Percentiles rank a stretch among this genome's conserved stretches.
Evolutionary conservation across 1,284 basidiomycete species (phyloP).

Genomic region (Phlebopus sp.): DNA sequence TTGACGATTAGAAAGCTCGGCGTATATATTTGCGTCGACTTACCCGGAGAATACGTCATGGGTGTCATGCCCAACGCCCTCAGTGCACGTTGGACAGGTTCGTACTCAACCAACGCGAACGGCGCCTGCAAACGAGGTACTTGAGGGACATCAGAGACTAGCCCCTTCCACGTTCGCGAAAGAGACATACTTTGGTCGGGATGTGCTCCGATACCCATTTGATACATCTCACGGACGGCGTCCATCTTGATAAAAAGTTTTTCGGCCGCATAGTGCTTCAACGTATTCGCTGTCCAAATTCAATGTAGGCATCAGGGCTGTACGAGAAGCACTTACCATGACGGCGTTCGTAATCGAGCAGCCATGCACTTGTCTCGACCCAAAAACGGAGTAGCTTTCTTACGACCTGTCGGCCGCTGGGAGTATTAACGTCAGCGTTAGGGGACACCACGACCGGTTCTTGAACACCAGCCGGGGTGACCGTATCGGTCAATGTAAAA

Average conservation of each 20-base stretch:
- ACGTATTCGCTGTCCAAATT: conserved; percentile 28
- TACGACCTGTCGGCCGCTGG: conserved; percentile 49
- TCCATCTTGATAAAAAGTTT: conserved; percentile 53
- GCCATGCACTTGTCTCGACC: conserved; percentile 70
- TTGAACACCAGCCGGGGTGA: conserved; percentile 16
- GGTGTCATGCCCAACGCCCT: conserved; percentile 58
- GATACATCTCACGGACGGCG: conserved; percentile 64
- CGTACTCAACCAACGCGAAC: conserved; percentile 37
- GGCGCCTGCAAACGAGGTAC: conserved; percentile 52
- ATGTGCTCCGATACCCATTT: conserved; percentile 69
- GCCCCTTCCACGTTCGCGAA: background rate
- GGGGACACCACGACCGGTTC: conserved; percentile 54
- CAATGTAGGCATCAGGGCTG: conserved; percentile 5
- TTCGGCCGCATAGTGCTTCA: conserved; percentile 41
- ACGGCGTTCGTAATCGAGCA: conserved; percentile 53
- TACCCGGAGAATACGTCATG: conserved; percentile 62
- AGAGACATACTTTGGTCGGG: conserved; percentile 62
- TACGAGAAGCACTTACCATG: conserved; percentile 37
- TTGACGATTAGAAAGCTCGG: conserved; percentile 5
- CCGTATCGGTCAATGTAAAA: conserved; percentile 44
- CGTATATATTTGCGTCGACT: conserved; percentile 9
- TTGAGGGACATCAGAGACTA: conserved; percentile 26
- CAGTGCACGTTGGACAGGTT: conserved; percentile 41
- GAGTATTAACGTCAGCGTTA: conserved; percentile 42
- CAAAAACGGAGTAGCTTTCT: conserved; percentile 69